phyloP scores from a whole-genome alignment of 495 filamentous ascomycete genomes.

The Mytilinidion resinicola region DNA sequence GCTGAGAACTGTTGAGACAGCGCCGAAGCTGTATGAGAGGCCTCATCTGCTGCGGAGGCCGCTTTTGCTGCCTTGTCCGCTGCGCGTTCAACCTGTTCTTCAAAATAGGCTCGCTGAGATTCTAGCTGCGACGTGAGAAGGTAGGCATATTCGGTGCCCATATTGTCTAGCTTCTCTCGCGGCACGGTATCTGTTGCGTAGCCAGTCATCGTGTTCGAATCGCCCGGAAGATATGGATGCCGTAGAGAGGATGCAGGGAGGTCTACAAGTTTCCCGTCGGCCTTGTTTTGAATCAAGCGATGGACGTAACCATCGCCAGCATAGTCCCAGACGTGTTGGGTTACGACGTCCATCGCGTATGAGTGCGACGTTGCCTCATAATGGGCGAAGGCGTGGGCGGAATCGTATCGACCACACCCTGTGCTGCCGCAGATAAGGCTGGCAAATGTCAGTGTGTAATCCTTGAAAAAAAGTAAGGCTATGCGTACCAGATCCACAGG shows the following conservation, averaged over 20 bases:
- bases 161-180: constrained; percentile 82
- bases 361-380: constrained; percentile 84
- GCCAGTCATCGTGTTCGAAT: constrained; percentile 28
- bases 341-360: constrained; percentile 86
- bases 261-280: constrained; percentile 84
- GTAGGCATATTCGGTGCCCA: constrained; percentile 89
- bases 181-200: constrained; percentile 67
- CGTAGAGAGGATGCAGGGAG: constrained; percentile 48
- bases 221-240: not conserved
- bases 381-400: constrained; percentile 88
- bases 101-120: constrained; percentile 86
- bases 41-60: constrained; percentile 56
- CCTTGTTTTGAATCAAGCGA: constrained; percentile 85
- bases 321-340: constrained; percentile 97
- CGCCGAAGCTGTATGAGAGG: constrained; percentile 47
- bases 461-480: not conserved
- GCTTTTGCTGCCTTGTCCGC: constrained; percentile 84
- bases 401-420: constrained; percentile 90
- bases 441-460: constrained; percentile 22
- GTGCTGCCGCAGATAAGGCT: constrained; percentile 82
- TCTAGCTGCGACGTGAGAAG: constrained; percentile 88
- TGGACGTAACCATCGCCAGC: constrained; percentile 92
- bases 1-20: constrained; percentile 47
- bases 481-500: constrained; percentile 61
- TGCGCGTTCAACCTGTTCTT: constrained; percentile 84